Percentiles rank a stretch among this genome's conserved stretches.
These are phyloP conservation scores for Neurospora sp. DNA, from an alignment of 495 filamentous ascomycete genomes.

Conservation along the genomic window DNA sequence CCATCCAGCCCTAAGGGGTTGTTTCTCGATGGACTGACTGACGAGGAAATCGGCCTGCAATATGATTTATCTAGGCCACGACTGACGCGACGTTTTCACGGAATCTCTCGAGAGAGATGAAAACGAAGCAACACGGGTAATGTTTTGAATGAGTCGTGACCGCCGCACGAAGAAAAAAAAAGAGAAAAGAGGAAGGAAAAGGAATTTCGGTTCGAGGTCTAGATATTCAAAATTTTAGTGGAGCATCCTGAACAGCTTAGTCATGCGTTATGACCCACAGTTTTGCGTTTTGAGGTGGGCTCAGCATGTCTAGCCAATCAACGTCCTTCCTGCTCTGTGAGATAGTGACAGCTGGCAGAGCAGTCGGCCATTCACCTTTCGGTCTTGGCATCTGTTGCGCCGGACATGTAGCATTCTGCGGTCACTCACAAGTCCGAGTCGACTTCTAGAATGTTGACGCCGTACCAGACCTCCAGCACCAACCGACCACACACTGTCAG, in stretches of 20 bases:
- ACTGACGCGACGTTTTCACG: conserved; percentile 37
- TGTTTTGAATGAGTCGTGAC: conserved; percentile 30
- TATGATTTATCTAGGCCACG: conserved; percentile 37
- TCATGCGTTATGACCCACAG: not conserved
- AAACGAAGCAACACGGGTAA: conserved; percentile 41
- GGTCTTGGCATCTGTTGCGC: not conserved
- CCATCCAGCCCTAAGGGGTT: conserved; percentile 33
- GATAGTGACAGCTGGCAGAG: not conserved
- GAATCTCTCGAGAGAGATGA: conserved; percentile 21
- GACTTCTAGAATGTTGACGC: not conserved
- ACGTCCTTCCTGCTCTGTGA: not conserved
- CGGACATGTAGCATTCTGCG: not conserved
- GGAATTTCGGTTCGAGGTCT: conserved; percentile 5
- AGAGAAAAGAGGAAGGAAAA: conserved; percentile 17
- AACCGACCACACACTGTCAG: not conserved
- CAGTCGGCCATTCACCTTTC: not conserved
- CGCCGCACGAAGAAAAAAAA: conserved; percentile 25
- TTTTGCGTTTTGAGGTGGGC: not conserved
- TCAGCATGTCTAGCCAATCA: not conserved
- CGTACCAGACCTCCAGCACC: not conserved
- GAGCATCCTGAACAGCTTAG: not conserved
- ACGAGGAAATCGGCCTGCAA: conserved; percentile 34
- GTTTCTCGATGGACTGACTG: conserved; percentile 30
- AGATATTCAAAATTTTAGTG: conserved; percentile 10
- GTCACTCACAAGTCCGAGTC: not conserved